Evolutionary conservation across 306 rosid genomes (phyloP), one percentile per base, ranked within the genome.

Genomic region (Rubus parviflorus): DNA sequence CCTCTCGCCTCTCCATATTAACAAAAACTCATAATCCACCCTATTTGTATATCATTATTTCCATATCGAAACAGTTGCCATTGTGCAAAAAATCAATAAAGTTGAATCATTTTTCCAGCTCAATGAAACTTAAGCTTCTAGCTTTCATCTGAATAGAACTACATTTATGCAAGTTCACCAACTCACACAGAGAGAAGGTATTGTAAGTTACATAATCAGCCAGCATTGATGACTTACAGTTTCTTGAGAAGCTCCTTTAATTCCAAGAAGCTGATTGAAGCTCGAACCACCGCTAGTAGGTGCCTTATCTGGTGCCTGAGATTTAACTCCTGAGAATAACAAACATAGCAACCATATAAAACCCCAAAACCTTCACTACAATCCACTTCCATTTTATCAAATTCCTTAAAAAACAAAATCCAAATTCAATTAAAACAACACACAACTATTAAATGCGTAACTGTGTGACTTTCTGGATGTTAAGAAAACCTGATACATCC

Each of bases 231-330:
- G 43, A 80, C 86, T 74, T 73, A 88, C 92, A 66, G 88, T 83
- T 80, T 83, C 92, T 69, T 86, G 86, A 45, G 92, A 68, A 54
- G 92, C 92, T 77, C 92, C 89, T 79, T 88, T 88, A 65, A 88
- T 88, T 52, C 92, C 92, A 48, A 88, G 88, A 79, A 88, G 92
- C 86, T 88, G 92, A 25, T 88, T 88, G 81, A 88, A 75, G 80
- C 81, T 88, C 16, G 92, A 88, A 45, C 92, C 89, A 41, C 45
- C 72, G 3, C 81, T 74, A 8, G 86, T 78, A 30, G 89, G 89
- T 6, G 92, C 81, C 74, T 81, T 86, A 57, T 83, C 89, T 15
- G 92, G 92, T 52, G 88, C 90, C 78, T 79, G 77, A 84, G 92
- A 67, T 80, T 86, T 82, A 69, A 85, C 90, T 77, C 82, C 82